Evolutionary conservation across 2,329 filamentous ascomycete species (phyloP).

Genomic region (Xenosphaeropsis pyriputrescens): DNA sequence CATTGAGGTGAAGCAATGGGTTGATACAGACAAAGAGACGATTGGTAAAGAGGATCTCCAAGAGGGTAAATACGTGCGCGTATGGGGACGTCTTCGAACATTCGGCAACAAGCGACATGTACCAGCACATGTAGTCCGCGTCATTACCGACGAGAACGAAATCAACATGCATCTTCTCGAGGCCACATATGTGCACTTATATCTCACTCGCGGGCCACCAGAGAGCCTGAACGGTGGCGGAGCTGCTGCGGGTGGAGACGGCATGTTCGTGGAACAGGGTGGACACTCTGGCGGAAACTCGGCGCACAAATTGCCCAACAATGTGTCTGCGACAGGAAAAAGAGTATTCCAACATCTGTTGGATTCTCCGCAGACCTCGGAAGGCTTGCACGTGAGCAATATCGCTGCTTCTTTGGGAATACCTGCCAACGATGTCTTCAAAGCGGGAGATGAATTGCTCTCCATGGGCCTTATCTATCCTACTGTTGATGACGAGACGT

Average conservation of each 20-base stretch:
- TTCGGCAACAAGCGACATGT: constrained; percentile 78
- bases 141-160: constrained; percentile 78
- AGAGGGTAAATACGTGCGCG: constrained; percentile 67
- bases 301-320: constrained; percentile 20
- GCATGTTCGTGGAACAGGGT: constrained; percentile 19
- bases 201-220: constrained; percentile 57
- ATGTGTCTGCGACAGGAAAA: constrained; percentile 38
- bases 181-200: constrained; percentile 75
- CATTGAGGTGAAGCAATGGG: constrained; percentile 84
- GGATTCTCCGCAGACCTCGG: constrained; percentile 54
- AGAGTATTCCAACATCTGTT: constrained; percentile 60
- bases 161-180: constrained; percentile 86
- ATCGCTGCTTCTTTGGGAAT: constrained; percentile 55
- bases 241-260: constrained; percentile 20
- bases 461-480: constrained; percentile 67
- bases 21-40: constrained; percentile 29
- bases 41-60: constrained; percentile 36
- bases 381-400: constrained; percentile 69
- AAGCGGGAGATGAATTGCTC: constrained; percentile 70
- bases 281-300: constrained; percentile 19
- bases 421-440: constrained; percentile 53
- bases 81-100: constrained; percentile 71
- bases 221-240: constrained; percentile 20
- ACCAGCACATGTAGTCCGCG: constrained; percentile 65
- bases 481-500: constrained; percentile 86